Percentiles rank a stretch among this genome's conserved stretches.
phyloP scores from a whole-genome alignment of 805 yeast species.

The Soucietia sequanensis region DNA sequence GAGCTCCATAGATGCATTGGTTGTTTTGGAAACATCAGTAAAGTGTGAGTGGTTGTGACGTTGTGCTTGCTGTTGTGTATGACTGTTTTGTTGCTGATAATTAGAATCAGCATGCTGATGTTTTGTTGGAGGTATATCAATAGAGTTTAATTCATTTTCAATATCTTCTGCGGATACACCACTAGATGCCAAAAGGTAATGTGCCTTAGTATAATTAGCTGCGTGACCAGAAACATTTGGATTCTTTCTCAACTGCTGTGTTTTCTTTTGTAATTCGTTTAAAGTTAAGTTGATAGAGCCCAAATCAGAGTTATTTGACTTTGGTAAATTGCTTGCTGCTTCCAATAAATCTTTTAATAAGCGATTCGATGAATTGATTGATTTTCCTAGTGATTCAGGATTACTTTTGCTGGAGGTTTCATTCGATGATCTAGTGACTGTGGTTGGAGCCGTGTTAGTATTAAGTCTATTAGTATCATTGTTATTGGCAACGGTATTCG shows the following conservation, averaged over 20 bases:
- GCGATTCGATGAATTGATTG: slow-evolving; percentile 14
- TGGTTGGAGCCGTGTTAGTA: too few relatives aligned
- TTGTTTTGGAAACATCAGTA: slow-evolving; percentile 1
- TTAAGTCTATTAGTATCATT: too few relatives aligned
- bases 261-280: slow-evolving; percentile 70
- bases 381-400: too few relatives aligned
- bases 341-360: slow-evolving; percentile 71
- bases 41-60: slow-evolving; percentile 2
- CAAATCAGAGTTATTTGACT: slow-evolving; percentile 53
- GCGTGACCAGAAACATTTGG: slow-evolving; percentile 29
- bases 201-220: slow-evolving; percentile 63
- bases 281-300: slow-evolving; percentile 82
- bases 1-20: not conserved
- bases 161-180: slow-evolving; percentile 87
- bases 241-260: slow-evolving; percentile 52
- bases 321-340: slow-evolving; percentile 73
- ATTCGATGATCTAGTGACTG: too few relatives aligned
- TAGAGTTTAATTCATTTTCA: slow-evolving; percentile 53
- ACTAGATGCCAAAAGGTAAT: slow-evolving; percentile 84
- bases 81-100: too few relatives aligned
- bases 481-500: too few relatives aligned
- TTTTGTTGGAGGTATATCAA: slow-evolving; percentile 8
- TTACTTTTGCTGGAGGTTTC: too few relatives aligned
- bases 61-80: slow-evolving; percentile 3
- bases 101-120: too few relatives aligned